Percentiles rank a stretch among this genome's conserved stretches.
These are phyloP conservation scores for Ceratocystis diversiconidia DNA, from an alignment of 2,329 filamentous ascomycete genomes.

Conservation along the genomic window DNA sequence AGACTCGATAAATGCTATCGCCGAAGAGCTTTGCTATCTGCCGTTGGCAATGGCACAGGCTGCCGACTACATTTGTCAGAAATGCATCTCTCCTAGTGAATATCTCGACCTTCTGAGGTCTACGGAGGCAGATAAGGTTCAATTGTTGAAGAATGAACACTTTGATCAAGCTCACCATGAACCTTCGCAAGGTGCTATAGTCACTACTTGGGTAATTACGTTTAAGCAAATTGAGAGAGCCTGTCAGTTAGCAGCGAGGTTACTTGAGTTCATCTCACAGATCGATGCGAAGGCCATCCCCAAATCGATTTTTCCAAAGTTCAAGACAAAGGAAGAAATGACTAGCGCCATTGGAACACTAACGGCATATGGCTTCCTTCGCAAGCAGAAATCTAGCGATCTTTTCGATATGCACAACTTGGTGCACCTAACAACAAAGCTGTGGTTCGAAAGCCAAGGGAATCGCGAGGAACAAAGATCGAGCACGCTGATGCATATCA, in stretches of 20 bases:
- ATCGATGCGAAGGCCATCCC: neutral
- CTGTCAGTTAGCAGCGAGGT: neutral
- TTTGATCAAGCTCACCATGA: neutral
- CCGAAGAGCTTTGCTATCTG: slow-evolving; percentile 10
- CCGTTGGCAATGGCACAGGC: slow-evolving; percentile 11
- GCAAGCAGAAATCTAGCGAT: neutral
- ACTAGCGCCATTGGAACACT: neutral
- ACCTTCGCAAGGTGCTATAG: neutral
- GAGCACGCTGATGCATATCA: neutral
- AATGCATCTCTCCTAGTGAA: neutral
- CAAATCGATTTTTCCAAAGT: neutral
- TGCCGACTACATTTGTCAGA: slow-evolving; percentile 18
- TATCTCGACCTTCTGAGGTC: neutral
- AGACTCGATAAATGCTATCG: neutral
- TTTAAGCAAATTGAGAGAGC: neutral
- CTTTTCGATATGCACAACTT: neutral
- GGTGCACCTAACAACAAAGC: neutral
- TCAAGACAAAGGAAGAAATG: neutral
- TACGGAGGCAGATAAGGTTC: neutral
- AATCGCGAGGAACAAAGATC: neutral
- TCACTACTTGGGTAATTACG: neutral
- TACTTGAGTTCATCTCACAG: neutral
- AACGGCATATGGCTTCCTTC: neutral
- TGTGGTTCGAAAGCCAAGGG: neutral
- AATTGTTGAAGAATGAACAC: neutral